Evolutionary conservation across 2,329 filamentous ascomycete genomes (phyloP), one percentile per base, ranked within the genome.

Genomic region (Dactylonectria estremocensis): DNA sequence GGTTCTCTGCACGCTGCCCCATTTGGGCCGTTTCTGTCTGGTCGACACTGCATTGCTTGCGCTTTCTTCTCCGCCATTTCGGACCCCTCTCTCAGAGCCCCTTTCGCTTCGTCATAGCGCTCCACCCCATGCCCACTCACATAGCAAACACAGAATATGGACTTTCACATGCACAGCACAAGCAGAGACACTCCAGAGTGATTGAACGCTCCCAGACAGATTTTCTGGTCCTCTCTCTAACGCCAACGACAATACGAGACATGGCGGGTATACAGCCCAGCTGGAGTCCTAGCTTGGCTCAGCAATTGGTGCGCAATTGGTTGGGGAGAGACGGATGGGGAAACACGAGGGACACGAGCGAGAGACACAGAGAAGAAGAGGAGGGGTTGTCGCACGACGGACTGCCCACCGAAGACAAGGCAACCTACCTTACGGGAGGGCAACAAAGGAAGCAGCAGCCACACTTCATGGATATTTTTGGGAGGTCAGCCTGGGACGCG

Each of bases 381-480:
- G 56, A 55, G 61, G 56, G 67, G 35, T 52, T 58, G 66, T 68
- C 58, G 62, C 66, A 59, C 60, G 63, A 64, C 66, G 63, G 65
- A 66, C 67, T 59, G 66, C 62, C 62, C 62, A 65, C 68, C 48
- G 64, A 59, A 22, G 31, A 56, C 60, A 54, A 67, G 53, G 58
- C 52, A 63, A 33, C 49, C 49, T 33, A 52, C 24, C 24, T 28
- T 28, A 28, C 49, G 18, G 18, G 48, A 50, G 14, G 48, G n/a
- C 24, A 24, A 50, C 48, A 50, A 50, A n/a, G 45, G 40, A 37
- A 49, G 22, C 16, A 33, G 58, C 61, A 71, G 57, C 57, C 49
- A 66, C 66, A 68, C 64, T 62, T 68, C 61, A 68, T 67, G 61
- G 73, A 71, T 75, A 74, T 75, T 72, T 74, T 75, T 65, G 67